Percentiles rank a stretch among this genome's conserved stretches.
phyloP scores from a whole-genome alignment of 805 yeast species.

The Nakazawaea wyomingensis region DNA sequence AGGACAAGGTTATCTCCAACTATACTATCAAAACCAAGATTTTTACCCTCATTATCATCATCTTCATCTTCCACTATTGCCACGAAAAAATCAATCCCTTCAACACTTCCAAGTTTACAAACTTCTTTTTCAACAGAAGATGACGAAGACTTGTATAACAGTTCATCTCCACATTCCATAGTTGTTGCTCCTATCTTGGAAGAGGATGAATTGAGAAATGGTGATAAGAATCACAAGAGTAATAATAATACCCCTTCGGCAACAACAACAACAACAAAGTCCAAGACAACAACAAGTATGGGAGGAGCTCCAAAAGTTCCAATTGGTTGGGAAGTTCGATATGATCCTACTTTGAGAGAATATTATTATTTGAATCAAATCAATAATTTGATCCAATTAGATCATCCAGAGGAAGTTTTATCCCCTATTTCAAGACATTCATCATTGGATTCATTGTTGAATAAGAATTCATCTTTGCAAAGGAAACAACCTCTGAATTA shows the following conservation, averaged over 20 bases:
- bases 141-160: not conserved
- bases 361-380: constrained; percentile 34
- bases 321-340: constrained; percentile 28
- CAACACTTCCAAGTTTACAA: not conserved
- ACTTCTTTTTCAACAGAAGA: not conserved
- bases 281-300: too few species aligned
- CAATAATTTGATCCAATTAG: constrained; percentile 34
- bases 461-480: too few species aligned
- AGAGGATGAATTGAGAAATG: too few species aligned
- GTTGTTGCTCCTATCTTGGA: too few species aligned
- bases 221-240: too few species aligned
- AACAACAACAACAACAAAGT: not conserved
- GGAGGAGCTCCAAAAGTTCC: constrained; percentile 21
- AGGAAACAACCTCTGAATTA: too few species aligned
- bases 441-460: constrained; percentile 4
- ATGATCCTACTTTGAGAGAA: constrained; percentile 33
- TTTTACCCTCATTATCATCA: constrained; percentile 1
- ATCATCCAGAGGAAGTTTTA: constrained; percentile 41
- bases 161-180: not conserved
- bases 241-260: not conserved
- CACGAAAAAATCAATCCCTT: not conserved
- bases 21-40: not conserved
- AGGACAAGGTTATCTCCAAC: not conserved
- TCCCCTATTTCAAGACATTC: constrained; percentile 5
- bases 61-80: not conserved